These are phyloP conservation scores for Chrysoporthe cubensis DNA, from an alignment of 2,329 filamentous ascomycete genomes.

Conservation along the genomic window DNA sequence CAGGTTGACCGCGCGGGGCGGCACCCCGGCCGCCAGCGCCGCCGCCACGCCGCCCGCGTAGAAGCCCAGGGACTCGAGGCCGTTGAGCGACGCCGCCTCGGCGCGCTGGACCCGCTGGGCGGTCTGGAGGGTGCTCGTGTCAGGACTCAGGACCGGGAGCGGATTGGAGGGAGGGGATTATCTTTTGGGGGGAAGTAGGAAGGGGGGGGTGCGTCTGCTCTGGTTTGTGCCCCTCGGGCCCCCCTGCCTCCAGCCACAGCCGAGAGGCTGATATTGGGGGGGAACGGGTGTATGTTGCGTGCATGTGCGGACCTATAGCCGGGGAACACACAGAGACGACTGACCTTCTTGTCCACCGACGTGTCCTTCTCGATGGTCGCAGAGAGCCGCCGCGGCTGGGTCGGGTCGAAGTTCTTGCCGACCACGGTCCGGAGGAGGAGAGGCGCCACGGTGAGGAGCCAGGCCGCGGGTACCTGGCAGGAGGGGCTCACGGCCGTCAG, in stretches of 20 bases:
- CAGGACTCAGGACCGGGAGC: no score
- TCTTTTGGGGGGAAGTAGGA: no score
- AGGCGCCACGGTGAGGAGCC: constrained; percentile 43
- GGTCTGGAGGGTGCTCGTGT: constrained; percentile 17
- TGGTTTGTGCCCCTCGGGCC: no score
- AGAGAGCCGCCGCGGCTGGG: constrained; percentile 43
- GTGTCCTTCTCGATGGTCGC: constrained; percentile 39
- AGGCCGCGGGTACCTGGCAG: constrained; percentile 46
- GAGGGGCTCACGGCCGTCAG: not conserved
- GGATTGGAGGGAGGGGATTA: not conserved
- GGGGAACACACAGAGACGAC: not conserved
- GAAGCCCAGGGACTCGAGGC: constrained; percentile 49
- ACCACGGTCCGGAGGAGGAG: constrained; percentile 38
- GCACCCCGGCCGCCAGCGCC: constrained; percentile 49
- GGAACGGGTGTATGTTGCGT: not conserved
- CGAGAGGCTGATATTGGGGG: no score
- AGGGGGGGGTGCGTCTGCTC: no score
- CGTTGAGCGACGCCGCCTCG: constrained; percentile 42
- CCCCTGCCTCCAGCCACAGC: no score
- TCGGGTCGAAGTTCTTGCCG: constrained; percentile 42
- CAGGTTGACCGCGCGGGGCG: constrained; percentile 43
- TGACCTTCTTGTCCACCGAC: constrained; percentile 35
- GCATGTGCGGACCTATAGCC: not conserved
- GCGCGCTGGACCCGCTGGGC: constrained; percentile 34
- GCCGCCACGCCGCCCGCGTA: constrained; percentile 49